Evolutionary conservation across 1,139 yeast genomes (phyloP).

Genomic region (Suhomyces ambrosiae): DNA sequence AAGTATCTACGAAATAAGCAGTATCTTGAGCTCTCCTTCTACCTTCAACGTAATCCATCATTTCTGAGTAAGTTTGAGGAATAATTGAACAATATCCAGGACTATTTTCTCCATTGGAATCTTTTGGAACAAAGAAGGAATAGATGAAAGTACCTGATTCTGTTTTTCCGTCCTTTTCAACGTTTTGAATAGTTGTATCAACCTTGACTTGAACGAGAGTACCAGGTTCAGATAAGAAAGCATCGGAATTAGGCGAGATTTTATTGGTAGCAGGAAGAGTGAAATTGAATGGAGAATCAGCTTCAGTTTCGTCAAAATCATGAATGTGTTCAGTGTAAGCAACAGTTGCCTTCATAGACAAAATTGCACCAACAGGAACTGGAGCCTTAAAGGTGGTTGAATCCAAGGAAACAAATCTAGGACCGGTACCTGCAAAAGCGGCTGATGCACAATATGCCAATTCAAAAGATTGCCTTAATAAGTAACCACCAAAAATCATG

Average conservation of each 20-base stretch:
- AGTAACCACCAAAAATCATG: constrained; percentile 93
- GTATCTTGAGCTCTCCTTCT: constrained; percentile 87
- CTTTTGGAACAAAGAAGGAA: constrained; percentile 79
- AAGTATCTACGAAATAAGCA: constrained; percentile 61
- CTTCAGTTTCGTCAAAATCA: constrained; percentile 35
- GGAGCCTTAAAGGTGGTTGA: constrained; percentile 91
- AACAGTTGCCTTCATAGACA: constrained; percentile 77
- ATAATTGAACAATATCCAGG: constrained; percentile 65
- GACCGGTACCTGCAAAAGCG: constrained; percentile 78
- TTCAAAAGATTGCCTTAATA: constrained; percentile 89
- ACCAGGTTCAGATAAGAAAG: constrained; percentile 76
- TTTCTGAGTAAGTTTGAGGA: constrained; percentile 86
- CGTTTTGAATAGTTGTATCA: constrained; percentile 71
- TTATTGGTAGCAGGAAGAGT: constrained; percentile 59
- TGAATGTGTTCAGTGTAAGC: constrained; percentile 81
- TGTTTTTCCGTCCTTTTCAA: constrained; percentile 49
- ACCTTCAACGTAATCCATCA: constrained; percentile 89
- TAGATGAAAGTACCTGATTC: constrained; percentile 84
- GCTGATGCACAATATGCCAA: constrained; percentile 92
- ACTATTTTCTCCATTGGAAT: constrained; percentile 34
- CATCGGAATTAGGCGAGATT: constrained; percentile 53
- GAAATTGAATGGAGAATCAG: constrained; percentile 49
- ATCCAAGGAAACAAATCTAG: constrained; percentile 86
- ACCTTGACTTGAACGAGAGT: constrained; percentile 87
- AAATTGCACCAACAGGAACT: constrained; percentile 90